Evolutionary conservation across 305 asterid genomes (phyloP), one percentile per base, ranked within the genome.

Genomic region (Fraxinus ornus): DNA sequence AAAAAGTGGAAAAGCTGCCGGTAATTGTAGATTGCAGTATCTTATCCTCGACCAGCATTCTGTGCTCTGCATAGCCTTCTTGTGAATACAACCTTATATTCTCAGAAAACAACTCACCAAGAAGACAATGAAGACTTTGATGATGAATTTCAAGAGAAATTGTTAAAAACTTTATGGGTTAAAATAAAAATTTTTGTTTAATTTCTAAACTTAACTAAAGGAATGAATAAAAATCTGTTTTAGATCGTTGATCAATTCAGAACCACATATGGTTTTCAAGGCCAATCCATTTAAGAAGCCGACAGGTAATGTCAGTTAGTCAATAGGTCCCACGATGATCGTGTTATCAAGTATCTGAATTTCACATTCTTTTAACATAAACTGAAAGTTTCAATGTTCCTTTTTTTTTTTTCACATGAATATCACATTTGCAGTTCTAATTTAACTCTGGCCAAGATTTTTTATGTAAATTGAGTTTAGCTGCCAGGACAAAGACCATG

Each of bases 11-110:
- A 79, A 82, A 32, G 81, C 72, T 28, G 85, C 21, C 12, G 26
- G 84, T 15, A 37, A 83, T 32, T 35, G 72, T 52, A 75, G 81
- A 37, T 76, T 75, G 81, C 77, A 49, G 32, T 84, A 81, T 33
- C 71, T 84, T 75, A 60, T 47, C 71, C 47, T 28, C 5, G 82
- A 55, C 39, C 73, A 74, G 81, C 78, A 68, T 77, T 41, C 80
- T 71, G 81, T 49, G 88, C 28, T 83, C 6, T 85, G 83, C 82
- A 86, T 80, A 79, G 82, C 87, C 88, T 85, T 88, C 76, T 30
- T 15, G 19, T 70, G 4, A 70, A 15, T 30, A 12, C 39, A 70
- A 70, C 74, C 36, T 70, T 70, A 70, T 70, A 30, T 70, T 70
- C 9, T 15, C 39, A 12, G 41, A 70, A 28, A 70, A 15, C 39